Conservation (phyloP, 2,329 filamentous ascomycete species). For the Akanthomyces uredinophilus region DNA sequence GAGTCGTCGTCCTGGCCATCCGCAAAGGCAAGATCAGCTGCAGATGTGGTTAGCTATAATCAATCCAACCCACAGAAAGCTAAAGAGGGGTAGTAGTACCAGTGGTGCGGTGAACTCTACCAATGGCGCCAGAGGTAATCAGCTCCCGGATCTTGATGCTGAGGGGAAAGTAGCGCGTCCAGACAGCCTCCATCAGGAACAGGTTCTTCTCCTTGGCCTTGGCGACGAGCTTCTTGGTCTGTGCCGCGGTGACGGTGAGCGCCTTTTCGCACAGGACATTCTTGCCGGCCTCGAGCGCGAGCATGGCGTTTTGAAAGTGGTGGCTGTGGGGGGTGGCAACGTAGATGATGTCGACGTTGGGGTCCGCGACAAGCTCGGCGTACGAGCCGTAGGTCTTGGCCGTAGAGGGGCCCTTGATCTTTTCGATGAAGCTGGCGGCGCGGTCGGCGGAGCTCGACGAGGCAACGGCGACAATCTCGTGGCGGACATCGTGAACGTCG, state of each 20-base stretch:
- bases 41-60: conserved; percentile 14
- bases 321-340: conserved; percentile 88
- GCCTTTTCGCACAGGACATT: conserved; percentile 89
- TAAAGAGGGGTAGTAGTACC: too few relatives aligned
- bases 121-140: conserved; percentile 49
- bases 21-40: conserved; percentile 58
- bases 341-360: conserved; percentile 79
- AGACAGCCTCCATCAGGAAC: conserved; percentile 82
- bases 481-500: conserved; percentile 65
- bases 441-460: conserved; percentile 68
- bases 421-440: conserved; percentile 67
- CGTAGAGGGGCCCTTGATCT: conserved; percentile 61
- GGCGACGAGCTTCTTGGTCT: conserved; percentile 66
- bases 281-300: conserved; percentile 79
- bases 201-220: conserved; percentile 67
- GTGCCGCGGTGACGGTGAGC: conserved; percentile 76
- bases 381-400: conserved; percentile 77
- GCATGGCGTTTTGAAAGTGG: conserved; percentile 85
- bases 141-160: conserved; percentile 70
- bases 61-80: too few relatives aligned
- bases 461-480: conserved; percentile 73
- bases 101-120: conserved; percentile 55
- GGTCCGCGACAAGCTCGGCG: conserved; percentile 71
- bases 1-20: conserved; percentile 51
- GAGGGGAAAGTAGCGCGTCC: conserved; percentile 84